Conservation (phyloP, 2,329 filamentous ascomycete genomes). For the Hymenoscyphus fraxineus region DNA sequence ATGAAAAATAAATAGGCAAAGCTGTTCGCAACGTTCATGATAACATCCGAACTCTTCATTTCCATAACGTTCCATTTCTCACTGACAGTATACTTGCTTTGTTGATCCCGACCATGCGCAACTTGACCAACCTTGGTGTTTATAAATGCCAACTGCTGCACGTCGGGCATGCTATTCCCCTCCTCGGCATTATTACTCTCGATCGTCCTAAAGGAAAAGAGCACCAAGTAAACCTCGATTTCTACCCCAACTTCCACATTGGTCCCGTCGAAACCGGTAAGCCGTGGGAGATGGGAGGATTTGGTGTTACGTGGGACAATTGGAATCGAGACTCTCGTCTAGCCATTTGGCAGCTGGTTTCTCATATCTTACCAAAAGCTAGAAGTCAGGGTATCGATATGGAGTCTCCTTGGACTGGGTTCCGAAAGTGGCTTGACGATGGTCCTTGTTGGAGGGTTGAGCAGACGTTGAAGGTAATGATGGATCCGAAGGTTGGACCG, state of each 20-base stretch:
- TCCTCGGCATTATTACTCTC: slow-evolving; percentile 27
- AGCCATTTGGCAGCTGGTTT: slow-evolving; percentile 27
- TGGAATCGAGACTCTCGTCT: slow-evolving; percentile 17
- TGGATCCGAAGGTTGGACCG: background rate
- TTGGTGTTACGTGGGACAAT: slow-evolving; percentile 32
- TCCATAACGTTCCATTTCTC: slow-evolving; percentile 30
- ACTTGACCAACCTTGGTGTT: slow-evolving; percentile 27
- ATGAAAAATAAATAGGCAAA: background rate
- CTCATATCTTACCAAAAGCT: slow-evolving; percentile 18
- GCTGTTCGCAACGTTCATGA: slow-evolving; percentile 23
- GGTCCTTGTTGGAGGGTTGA: slow-evolving; percentile 25
- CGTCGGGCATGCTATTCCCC: slow-evolving; percentile 21
- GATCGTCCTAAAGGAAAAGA: slow-evolving; percentile 22
- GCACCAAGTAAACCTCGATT: slow-evolving; percentile 27
- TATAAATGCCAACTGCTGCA: slow-evolving; percentile 32
- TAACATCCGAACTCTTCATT: slow-evolving; percentile 25
- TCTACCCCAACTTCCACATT: slow-evolving; percentile 28
- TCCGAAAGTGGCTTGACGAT: slow-evolving; percentile 29
- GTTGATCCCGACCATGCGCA: slow-evolving; percentile 28
- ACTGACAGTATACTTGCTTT: slow-evolving; percentile 23
- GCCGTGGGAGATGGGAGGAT: slow-evolving; percentile 14
- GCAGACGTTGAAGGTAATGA: slow-evolving; percentile 20
- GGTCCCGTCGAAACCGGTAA: slow-evolving; percentile 16
- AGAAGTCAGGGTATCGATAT: slow-evolving; percentile 25
- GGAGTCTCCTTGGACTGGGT: slow-evolving; percentile 14